Conservation (phyloP, 2,329 filamentous ascomycete genomes). For the Colletotrichum sp. region DNA sequence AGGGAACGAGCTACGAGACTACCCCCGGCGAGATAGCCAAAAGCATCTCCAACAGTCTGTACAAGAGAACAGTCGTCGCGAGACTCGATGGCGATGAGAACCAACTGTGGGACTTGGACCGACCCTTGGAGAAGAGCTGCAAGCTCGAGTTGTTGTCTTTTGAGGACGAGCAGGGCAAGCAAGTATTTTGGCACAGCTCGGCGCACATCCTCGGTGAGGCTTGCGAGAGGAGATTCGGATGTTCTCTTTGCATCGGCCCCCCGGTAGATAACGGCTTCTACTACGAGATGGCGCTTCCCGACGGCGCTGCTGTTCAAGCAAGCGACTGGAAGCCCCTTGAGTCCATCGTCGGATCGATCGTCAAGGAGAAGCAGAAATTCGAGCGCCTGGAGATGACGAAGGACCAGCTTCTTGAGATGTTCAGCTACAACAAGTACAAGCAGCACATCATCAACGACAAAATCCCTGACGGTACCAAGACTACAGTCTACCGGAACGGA, state of each 20-base stretch:
- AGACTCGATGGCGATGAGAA: slow-evolving; percentile 74
- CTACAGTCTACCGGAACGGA: slow-evolving; percentile 93
- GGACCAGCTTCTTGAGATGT: slow-evolving; percentile 85
- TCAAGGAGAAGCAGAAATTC: slow-evolving; percentile 97
- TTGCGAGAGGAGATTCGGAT: slow-evolving; percentile 87
- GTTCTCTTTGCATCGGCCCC: slow-evolving; percentile 91
- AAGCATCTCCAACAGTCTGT: slow-evolving; percentile 83
- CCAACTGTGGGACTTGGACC: slow-evolving; percentile 89
- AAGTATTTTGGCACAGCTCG: slow-evolving; percentile 98
- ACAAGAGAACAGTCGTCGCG: slow-evolving; percentile 86
- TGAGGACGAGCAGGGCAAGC: slow-evolving; percentile 77
- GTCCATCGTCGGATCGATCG: slow-evolving; percentile 78
- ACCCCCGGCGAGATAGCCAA: slow-evolving; percentile 81
- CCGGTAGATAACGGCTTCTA: slow-evolving; percentile 93
- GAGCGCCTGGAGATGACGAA: slow-evolving; percentile 89
- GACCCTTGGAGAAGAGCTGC: slow-evolving; percentile 88
- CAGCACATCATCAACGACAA: slow-evolving; percentile 96
- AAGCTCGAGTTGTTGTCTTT: slow-evolving; percentile 87
- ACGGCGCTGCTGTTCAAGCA: slow-evolving; percentile 72
- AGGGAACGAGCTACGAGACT: slow-evolving; percentile 89
- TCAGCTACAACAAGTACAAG: slow-evolving; percentile 98
- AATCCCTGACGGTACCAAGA: slow-evolving; percentile 85
- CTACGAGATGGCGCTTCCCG: slow-evolving; percentile 75
- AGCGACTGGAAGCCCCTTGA: slow-evolving; percentile 87
- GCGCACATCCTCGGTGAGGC: slow-evolving; percentile 91